Base-by-base conservation (phyloP, 129 eudicot species). In the Centrapalus pauciflorus region DNA sequence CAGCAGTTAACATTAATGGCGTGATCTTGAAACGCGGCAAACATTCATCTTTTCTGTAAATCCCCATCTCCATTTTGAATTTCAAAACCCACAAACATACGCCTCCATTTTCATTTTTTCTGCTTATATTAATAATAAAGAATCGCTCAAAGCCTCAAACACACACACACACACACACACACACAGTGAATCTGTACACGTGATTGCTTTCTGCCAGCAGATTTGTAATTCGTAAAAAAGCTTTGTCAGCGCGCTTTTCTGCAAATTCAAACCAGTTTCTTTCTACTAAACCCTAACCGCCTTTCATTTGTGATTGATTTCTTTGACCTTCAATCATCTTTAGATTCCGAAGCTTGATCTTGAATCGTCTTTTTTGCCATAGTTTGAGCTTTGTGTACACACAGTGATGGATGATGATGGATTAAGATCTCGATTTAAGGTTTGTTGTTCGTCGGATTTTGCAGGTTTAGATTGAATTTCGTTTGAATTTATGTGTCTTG, bases 81-180 rank as follows among this genome's bases (percentile, higher is more conserved):
- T 72, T 63, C 30, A n/a, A 72, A 72, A 72, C 61, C 63, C 70
- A 62, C 70, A 62, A 72, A 72, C 77, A 72, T 32, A 72, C 77
- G 70, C 62, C 50, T 72, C 16, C 37, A 48, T 45, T 59, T 72
- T 38, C 43, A 50, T 72, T 35, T 62, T 19, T 50, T 25, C 33
- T 29, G 13, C 43, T 61, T 38, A 17, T 35, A 12, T 0, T 2
- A 52, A 33, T 26, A 64, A 65, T 11, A 9, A 28, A 21, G 10
- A 38, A 56, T 69, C 75, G 37, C 66, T 55, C 74, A 11, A n/a
- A n/a, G n/a, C n/a, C n/a, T n/a, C n/a, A n/a, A n/a, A n/a, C n/a
- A n/a, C n/a, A n/a, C 46, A n/a, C 5, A 41, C 50, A 17, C 50
- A 43, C 52, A 14, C 4, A 45, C 52, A 45, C 16, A 38, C 48